Evolutionary conservation across 1,284 basidiomycete genomes (phyloP), one percentile per base, ranked within the genome.

Genomic region (Rhodotorula sp.): DNA sequence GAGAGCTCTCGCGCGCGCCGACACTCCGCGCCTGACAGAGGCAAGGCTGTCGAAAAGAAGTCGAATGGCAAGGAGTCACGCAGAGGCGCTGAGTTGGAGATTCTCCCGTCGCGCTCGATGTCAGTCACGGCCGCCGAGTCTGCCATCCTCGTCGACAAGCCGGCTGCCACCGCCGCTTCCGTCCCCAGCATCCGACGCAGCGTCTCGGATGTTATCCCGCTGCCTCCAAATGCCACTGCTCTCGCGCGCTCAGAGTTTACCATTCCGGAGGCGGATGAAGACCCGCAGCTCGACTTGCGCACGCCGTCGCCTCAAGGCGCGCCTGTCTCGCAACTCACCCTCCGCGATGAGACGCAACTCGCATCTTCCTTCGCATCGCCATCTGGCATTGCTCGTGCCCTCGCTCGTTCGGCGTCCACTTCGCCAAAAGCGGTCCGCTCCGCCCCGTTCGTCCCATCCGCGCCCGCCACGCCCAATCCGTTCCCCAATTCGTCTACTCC

Each of bases 201-300:
- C 30, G 55, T 62, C 1, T 72, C 71, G 4, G 71, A 72, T 15
- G 60, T 67, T 3, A 57, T 51, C 1, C 27, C 51, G 1, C 39
- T 71, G 2, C 66, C 72, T 24, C 54, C 66, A 2, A 65, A 56
- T 39, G 61, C 64, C 17, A 60, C 53, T 9, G 56, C 34, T 0
- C 32, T 54, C 15, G 64, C 54, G 17, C 57, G 64, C 3, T 51
- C 64, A 4, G 69, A 71, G 34, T 67, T 64, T 20, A 67, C 66
- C 27, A 66, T 71, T 20, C 53, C 64, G 32, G 69, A 74, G 36
- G 72, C 62, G 19, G 72, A 73, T 7, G 69, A 70, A 51, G 60
- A 59, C 15, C 19, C 7, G 19, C n/a, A 20, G 32, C 36, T 19
- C 11, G 63, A 36, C 4, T 59, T 58, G 22, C 52, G 49, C 7